Percentiles rank a stretch among this genome's conserved stretches.
Evolutionary conservation across 176 grass and related monocot genomes (phyloP).

Genomic region (Avena sativa): DNA sequence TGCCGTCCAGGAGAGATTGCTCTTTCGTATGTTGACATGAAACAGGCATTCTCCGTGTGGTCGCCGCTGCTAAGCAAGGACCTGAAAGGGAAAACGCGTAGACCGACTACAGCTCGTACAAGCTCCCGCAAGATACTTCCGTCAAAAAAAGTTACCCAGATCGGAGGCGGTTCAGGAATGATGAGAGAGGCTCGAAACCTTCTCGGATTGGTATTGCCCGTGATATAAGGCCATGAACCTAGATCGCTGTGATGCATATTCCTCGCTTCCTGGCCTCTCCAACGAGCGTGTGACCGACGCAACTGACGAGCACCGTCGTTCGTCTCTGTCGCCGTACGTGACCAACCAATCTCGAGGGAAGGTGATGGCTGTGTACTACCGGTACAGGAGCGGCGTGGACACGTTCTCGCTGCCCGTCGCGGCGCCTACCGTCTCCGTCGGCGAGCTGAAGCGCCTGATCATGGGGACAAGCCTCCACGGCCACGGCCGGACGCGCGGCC

Average conservation of each 20-base stretch:
- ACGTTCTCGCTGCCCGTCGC: constrained; percentile 43
- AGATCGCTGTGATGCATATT: background rate
- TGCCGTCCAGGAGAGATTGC: background rate
- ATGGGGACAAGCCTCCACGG: constrained; percentile 33
- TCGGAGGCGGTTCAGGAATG: background rate
- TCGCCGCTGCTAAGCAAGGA: background rate
- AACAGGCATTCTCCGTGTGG: background rate
- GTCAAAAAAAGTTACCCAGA: background rate
- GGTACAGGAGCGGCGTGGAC: constrained; percentile 39
- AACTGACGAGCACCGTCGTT: background rate
- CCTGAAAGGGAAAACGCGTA: too few relatives aligned
- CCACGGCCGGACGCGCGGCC: constrained; percentile 37
- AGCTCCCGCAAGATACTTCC: background rate
- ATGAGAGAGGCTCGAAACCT: background rate
- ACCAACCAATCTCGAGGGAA: background rate
- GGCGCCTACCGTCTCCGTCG: constrained; percentile 29
- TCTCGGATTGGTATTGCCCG: background rate
- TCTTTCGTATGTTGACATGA: background rate
- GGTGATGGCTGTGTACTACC: constrained; percentile 41
- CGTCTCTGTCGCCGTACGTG: background rate
- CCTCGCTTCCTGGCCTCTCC: background rate
- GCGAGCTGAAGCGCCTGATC: constrained; percentile 43
- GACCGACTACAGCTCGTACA: background rate
- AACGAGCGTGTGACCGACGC: background rate
- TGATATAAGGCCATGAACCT: background rate